Evolutionary conservation across 2,329 filamentous ascomycete species (phyloP), one percentile per base, ranked within the genome.

Genomic region (Pseudohalonectria lignicola): DNA sequence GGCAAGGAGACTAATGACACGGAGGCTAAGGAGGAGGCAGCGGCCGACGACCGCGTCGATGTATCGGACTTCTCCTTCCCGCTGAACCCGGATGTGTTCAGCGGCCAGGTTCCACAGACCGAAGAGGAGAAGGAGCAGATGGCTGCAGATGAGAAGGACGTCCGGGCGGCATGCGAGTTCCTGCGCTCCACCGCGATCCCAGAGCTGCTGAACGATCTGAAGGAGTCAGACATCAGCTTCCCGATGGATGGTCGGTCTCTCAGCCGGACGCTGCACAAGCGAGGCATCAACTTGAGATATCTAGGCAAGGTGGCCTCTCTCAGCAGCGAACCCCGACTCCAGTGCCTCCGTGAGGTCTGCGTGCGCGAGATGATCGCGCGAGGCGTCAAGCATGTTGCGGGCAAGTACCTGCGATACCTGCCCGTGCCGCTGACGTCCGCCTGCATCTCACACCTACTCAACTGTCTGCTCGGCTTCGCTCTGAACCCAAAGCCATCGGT

Each of bases 211-310:
- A 79, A 82, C 44, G 90, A 98, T 52, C 74, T 98, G 41, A 82
- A 83, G 54, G 86, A 94, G 47, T 88, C 86, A 6, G 90, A 98
- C 49, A 82, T 94, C 47, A 92, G 90, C 51, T 96, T 96, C 67
- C 92, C 92, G 11, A 95, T 96, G 86, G 93, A 98, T 51, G 92
- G 92, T n/a, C 76, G 84, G 53, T 95, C 90, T 16, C 69, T 98
- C 41, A 86, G 82, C 51, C 79, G 80, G 47, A 74, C 95, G 37
- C 71, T 98, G 54, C 92, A 98, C 68, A 94, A 94, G 70, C 85
- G 90, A 31, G 92, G 92, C 62, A 88, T 98, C 66, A 98, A 98
- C 64, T 74, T 96, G 45, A 78, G 93, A 53, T 98, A 98, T 59
- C 72, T 96, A n/a, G 92, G 92, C 47, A 82, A 79, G 59, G 63